Conservation (phyloP, 2,329 filamentous ascomycete species). For the Sporothrix variecibatus region DNA sequence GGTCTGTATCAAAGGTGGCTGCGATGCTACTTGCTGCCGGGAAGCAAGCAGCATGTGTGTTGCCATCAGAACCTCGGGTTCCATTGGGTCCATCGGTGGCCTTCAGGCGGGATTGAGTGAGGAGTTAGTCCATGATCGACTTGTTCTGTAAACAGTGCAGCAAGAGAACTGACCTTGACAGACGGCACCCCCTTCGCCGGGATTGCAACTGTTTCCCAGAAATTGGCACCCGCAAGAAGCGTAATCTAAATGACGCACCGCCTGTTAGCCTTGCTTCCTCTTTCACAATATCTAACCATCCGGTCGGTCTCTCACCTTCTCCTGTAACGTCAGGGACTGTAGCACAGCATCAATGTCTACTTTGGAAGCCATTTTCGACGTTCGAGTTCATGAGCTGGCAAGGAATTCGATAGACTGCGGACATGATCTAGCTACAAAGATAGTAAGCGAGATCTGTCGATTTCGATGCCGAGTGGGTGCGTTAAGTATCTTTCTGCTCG, state of each 20-base stretch:
- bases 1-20: slow-evolving; percentile 73
- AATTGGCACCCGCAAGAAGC: neutral
- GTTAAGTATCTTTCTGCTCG: too few relatives aligned
- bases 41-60: slow-evolving; percentile 69
- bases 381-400: neutral
- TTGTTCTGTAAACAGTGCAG: neutral
- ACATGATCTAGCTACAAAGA: neutral
- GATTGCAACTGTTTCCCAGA: slow-evolving; percentile 10
- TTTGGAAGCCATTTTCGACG: neutral
- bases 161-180: neutral
- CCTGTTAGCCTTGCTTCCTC: neutral
- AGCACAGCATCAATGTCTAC: neutral
- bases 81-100: slow-evolving; percentile 68
- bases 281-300: neutral
- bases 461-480: neutral
- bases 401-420: neutral
- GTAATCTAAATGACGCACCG: neutral
- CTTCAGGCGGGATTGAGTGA: too few relatives aligned
- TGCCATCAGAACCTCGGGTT: slow-evolving; percentile 66
- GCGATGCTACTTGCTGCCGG: slow-evolving; percentile 74
- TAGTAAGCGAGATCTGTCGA: neutral
- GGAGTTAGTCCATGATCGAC: neutral
- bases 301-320: neutral
- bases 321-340: neutral
- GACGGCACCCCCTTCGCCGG: neutral